phyloP scores from a whole-genome alignment of 108 stramenopile species.

The Nitzschia inconspicua region DNA sequence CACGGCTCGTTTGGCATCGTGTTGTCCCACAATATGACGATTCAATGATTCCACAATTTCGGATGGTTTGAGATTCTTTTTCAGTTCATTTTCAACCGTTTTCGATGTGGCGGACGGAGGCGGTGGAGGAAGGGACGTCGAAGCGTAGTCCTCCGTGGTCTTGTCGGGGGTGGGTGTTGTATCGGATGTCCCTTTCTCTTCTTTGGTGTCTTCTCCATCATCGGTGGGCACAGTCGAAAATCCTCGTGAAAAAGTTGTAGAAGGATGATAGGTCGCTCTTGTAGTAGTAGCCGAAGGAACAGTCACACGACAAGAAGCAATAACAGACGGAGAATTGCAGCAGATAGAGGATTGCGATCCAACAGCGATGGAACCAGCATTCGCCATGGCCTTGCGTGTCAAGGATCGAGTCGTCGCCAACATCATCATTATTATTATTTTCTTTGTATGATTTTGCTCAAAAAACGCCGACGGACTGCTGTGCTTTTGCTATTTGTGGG shows the following conservation, averaged over 20 bases:
- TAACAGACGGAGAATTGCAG: background rate
- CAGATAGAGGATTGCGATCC: background rate
- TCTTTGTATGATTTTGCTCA: too few species aligned
- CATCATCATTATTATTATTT: background rate
- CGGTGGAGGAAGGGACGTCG: background rate
- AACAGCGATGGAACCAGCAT: background rate
- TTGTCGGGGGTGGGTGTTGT: background rate
- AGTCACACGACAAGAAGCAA: background rate
- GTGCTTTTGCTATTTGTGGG: too few species aligned
- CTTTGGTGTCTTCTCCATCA: background rate
- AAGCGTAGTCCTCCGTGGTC: background rate
- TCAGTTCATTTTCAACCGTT: conserved; percentile 5
- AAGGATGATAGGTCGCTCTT: background rate
- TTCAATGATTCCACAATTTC: conserved; percentile 85
- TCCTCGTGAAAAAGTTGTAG: background rate
- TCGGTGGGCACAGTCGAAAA: conserved; percentile 6
- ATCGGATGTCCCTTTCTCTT: background rate
- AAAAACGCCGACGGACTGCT: too few species aligned
- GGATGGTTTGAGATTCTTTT: conserved; percentile 59
- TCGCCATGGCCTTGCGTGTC: conserved; percentile 1
- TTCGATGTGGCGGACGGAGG: background rate
- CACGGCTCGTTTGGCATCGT: conserved; percentile 95
- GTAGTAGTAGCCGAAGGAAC: background rate
- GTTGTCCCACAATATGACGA: conserved; percentile 94
- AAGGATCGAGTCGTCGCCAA: background rate